phyloP scores from a whole-genome alignment of 177 flowering plant species.

The Vitis hybrid region DNA sequence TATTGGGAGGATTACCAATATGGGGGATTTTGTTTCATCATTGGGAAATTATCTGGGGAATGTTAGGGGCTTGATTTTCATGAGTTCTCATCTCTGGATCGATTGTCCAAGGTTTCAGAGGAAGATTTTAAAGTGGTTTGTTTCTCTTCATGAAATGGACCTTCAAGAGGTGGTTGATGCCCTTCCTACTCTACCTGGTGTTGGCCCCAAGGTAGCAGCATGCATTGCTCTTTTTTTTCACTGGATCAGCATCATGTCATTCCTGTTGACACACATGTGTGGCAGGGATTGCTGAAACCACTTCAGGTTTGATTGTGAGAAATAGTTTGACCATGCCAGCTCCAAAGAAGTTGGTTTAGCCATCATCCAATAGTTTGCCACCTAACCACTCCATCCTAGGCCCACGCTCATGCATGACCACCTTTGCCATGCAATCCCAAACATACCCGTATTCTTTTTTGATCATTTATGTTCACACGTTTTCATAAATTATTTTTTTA shows the following conservation, averaged over 20 bases:
- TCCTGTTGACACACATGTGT: slow-evolving; percentile 97
- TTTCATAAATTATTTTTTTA: too few species aligned
- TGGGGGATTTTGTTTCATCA: slow-evolving; percentile 17
- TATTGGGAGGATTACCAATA: too few species aligned
- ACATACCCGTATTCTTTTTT: too few species aligned
- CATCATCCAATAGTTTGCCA: too few species aligned
- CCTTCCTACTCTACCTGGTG: slow-evolving; percentile 84
- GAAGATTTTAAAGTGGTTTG: slow-evolving; percentile 84
- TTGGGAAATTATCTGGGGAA: slow-evolving; percentile 65
- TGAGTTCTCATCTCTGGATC: slow-evolving; percentile 74
- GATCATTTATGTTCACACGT: too few species aligned
- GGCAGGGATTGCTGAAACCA: slow-evolving; percentile 47
- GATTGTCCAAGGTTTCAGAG: slow-evolving; percentile 61
- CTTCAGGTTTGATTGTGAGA: too few species aligned
- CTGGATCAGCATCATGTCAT: slow-evolving; percentile 95
- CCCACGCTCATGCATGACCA: too few species aligned
- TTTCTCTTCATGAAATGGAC: slow-evolving; percentile 72
- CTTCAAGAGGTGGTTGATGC: slow-evolving; percentile 62
- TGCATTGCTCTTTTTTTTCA: slow-evolving; percentile 57
- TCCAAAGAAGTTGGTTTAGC: too few species aligned
- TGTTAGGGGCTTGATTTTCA: slow-evolving; percentile 67
- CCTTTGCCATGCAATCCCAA: too few species aligned
- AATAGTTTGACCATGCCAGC: too few species aligned
- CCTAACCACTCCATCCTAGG: too few species aligned
- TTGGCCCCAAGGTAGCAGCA: slow-evolving; percentile 93